Evolutionary conservation across 176 grass and related monocot genomes (phyloP).

Genomic region (Alloteropsis semialata): DNA sequence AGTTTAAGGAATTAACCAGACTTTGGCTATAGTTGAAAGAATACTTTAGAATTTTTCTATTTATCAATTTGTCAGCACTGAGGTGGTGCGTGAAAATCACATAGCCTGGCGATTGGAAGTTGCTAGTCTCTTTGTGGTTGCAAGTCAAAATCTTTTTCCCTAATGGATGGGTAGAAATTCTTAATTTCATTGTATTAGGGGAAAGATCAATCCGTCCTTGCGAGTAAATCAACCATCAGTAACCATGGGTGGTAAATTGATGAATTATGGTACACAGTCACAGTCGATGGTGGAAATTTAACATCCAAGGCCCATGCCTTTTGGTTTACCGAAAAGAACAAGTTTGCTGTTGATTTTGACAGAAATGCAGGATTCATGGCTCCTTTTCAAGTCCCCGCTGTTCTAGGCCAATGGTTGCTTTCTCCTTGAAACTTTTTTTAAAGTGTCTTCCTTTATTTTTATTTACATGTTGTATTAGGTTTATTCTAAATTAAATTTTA

Average conservation of each 20-base stretch:
- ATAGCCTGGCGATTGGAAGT: background rate
- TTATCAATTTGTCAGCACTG: background rate
- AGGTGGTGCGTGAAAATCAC: background rate
- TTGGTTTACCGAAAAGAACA: conserved; percentile 12
- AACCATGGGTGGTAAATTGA: background rate
- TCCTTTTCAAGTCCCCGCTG: background rate
- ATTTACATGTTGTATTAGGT: no score
- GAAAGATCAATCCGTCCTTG: no score
- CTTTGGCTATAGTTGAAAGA: no score
- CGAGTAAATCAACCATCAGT: background rate
- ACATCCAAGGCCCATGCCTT: background rate
- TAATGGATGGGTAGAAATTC: no score
- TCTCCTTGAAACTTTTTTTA: background rate
- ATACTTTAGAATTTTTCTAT: no score
- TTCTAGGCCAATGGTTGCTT: background rate
- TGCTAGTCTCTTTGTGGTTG: background rate
- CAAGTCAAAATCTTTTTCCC: background rate
- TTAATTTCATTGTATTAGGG: no score
- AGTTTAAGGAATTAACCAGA: no score
- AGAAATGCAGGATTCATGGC: background rate
- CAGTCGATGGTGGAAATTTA: background rate
- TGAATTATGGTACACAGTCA: conserved; percentile 10
- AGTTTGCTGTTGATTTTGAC: background rate
- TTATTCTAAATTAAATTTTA: no score
- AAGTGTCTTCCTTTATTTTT: no score